A percentile compares a stretch with the other conserved stretches of the same genome.
Conservation (phyloP, 345 rosid species). For the Erucastrum elatum region DNA sequence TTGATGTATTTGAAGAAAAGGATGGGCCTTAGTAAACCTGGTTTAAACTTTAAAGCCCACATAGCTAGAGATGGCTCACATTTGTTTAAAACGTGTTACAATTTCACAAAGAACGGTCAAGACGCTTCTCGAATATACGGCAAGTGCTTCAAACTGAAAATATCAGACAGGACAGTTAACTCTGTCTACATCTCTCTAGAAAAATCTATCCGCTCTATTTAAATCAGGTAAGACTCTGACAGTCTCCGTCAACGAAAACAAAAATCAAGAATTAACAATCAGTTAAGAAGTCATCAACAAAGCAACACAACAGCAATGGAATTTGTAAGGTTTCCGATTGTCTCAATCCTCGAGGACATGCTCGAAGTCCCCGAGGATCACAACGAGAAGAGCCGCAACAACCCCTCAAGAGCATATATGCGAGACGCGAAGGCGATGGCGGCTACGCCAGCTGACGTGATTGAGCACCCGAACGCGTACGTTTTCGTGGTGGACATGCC, state of each 20-base stretch:
- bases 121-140: slow-evolving; percentile 32
- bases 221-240: not conserved
- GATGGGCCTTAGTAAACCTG: not conserved
- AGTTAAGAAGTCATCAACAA: not conserved
- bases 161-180: not conserved
- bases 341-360: slow-evolving; percentile 57
- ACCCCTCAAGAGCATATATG: slow-evolving; percentile 55
- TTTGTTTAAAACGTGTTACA: slow-evolving; percentile 3
- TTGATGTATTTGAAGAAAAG: not conserved
- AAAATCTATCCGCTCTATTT: slow-evolving; percentile 8
- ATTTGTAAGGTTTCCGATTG: slow-evolving; percentile 47
- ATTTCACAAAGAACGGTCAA: slow-evolving; percentile 5
- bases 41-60: slow-evolving; percentile 1
- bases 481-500: slow-evolving; percentile 81
- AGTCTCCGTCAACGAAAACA: not conserved
- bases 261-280: not conserved
- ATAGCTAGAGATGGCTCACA: not conserved
- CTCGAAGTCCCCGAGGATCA: slow-evolving; percentile 48
- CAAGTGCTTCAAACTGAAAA: slow-evolving; percentile 9
- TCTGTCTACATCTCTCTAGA: slow-evolving; percentile 30
- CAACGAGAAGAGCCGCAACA: slow-evolving; percentile 40
- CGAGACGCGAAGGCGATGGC: slow-evolving; percentile 87
- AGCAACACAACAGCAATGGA: slow-evolving; percentile 37
- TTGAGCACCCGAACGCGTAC: slow-evolving; percentile 53
- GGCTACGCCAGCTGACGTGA: slow-evolving; percentile 75